Base-by-base conservation (phyloP, 169 alveolate species). In the Plasmodium billcollinsi region DNA sequence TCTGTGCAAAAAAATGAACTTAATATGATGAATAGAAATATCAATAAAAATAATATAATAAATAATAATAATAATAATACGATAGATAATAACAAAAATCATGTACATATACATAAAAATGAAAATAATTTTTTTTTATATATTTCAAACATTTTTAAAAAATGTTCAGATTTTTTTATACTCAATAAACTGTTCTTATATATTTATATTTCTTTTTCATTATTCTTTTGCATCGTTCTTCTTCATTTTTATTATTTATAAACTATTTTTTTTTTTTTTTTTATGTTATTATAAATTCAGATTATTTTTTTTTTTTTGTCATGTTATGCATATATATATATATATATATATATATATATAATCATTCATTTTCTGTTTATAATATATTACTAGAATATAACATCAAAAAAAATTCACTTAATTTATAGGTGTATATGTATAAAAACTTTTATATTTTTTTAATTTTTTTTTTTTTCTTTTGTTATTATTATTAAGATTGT, bases 141-240 rank as follows among this genome's bases (percentile, higher is more conserved):
- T 50, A 71, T 45, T 39, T 65, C 73, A 21, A 78, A 65, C n/a
- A 15, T 15, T 43, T 78, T 65, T 78, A 49, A 47, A 78, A 65
- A 59, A 29, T 29, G 24, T 47, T 33, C 67, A 14, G 24, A 67
- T 49, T 65, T 78, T 14, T 59, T 78, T 66, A 45, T 74, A 66
- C 24, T 78, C 52, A 78, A 78, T 54, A 65, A 78, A 45, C 21
- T 65, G n/a, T 78, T 78, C 20, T 15, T 78, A 50, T 78, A 29
- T 59, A 73, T 78, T 59, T 59, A 65, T 52, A 71, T 78, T 65
- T 66, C 70, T 59, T 78, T 78, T 78, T 50, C 66, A 65, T 24
- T 76, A 29, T 78, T 78, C 15, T 66, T 65, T 39, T 39, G 47
- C 47, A 39, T 39, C 47, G 47, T 39, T 39, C 47, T 39, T 39